A percentile compares a stretch with the other conserved stretches of the same genome.
These are phyloP conservation scores for Fraxinus sp. DNA, from an alignment of 305 asterid genomes.

Conservation along the genomic window DNA sequence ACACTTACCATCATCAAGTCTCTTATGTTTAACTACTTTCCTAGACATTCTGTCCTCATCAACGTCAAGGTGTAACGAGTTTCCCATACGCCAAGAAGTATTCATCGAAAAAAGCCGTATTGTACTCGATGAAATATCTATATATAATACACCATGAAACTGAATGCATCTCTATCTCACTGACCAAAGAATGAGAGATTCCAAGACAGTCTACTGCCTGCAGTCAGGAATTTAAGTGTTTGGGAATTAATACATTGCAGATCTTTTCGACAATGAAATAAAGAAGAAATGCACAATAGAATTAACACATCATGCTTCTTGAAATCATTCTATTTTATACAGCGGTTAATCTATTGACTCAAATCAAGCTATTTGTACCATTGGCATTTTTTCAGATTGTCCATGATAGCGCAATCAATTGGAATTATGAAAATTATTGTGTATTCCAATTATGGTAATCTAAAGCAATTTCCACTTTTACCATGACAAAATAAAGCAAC, in stretches of 20 bases:
- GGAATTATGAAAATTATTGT: neutral
- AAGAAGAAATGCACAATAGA: neutral
- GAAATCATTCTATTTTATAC: neutral
- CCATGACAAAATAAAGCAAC: constrained; percentile 2
- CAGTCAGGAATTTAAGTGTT: constrained; percentile 18
- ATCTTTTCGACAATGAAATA: neutral
- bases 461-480: neutral
- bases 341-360: neutral
- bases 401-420: neutral
- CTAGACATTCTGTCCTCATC: constrained; percentile 54
- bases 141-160: constrained; percentile 5
- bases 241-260: neutral
- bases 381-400: neutral
- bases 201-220: constrained; percentile 20
- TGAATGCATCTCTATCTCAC: constrained; percentile 1
- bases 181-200: neutral
- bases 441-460: neutral
- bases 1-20: constrained; percentile 57
- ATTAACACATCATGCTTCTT: neutral
- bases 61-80: constrained; percentile 35
- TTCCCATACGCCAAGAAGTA: constrained; percentile 31
- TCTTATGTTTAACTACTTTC: constrained; percentile 53
- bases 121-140: constrained; percentile 10
- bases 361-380: neutral
- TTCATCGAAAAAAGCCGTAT: constrained; percentile 10